Evolutionary conservation across 352 stramenopile species (phyloP).

Genomic region (Globisporangium nagaii): DNA sequence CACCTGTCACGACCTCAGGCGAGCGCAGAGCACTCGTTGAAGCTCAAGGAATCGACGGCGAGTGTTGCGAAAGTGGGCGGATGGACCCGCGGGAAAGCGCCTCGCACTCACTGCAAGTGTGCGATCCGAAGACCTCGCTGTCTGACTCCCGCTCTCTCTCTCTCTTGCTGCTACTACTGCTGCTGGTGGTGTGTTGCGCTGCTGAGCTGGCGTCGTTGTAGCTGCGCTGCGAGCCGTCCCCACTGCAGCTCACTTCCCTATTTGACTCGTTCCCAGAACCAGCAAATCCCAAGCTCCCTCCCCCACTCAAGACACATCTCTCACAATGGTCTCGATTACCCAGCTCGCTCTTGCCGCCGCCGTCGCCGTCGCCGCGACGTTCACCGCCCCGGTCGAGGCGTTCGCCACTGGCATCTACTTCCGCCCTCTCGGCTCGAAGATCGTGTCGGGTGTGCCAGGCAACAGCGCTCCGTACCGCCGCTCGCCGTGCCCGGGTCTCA

Average conservation of each 20-base stretch:
- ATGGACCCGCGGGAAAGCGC: neutral
- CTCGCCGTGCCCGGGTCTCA: slow-evolving; percentile 36
- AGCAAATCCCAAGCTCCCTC: neutral
- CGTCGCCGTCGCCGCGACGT: slow-evolving; percentile 4
- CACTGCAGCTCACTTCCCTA: neutral
- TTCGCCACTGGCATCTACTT: slow-evolving; percentile 26
- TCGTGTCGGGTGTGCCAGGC: slow-evolving; percentile 18
- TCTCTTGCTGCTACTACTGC: no score
- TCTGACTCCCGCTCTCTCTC: neutral
- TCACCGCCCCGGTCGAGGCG: neutral
- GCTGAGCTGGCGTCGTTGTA: no score
- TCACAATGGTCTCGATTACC: slow-evolving; percentile 4
- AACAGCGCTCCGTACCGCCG: slow-evolving; percentile 24
- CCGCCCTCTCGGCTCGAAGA: slow-evolving; percentile 19
- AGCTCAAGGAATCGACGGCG: neutral
- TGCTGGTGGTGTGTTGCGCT: no score
- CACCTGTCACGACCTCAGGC: no score
- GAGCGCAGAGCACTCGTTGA: no score
- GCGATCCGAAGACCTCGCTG: neutral
- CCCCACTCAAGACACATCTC: no score
- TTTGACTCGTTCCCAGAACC: neutral
- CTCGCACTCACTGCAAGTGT: no score
- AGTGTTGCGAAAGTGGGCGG: no score
- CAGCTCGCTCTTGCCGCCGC: slow-evolving; percentile 9
- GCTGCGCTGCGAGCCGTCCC: no score